These are phyloP conservation scores for Garcia nutans DNA, from an alignment of 345 rosid genomes.

Conservation along the genomic window DNA sequence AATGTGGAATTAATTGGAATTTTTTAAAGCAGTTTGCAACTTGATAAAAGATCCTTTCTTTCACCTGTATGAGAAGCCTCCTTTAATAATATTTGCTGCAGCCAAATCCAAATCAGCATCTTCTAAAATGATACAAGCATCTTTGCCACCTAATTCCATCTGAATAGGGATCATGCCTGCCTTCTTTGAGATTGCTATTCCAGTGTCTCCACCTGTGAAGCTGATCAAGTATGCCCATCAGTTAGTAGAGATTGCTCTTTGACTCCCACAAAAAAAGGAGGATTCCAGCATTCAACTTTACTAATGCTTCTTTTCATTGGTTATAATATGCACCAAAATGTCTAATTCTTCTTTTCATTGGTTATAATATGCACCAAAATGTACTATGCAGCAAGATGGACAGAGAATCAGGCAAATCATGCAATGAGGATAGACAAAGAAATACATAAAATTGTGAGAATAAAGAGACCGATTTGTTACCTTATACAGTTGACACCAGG, in stretches of 20 bases:
- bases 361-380: background rate
- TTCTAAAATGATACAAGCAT: constrained; percentile 89
- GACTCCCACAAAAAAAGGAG: background rate
- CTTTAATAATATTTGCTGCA: constrained; percentile 83
- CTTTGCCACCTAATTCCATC: constrained; percentile 98
- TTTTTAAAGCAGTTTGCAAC: background rate
- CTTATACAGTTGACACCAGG: constrained; percentile 94
- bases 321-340: background rate
- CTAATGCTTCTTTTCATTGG: background rate
- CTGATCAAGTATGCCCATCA: constrained; percentile 32
- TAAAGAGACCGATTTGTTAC: constrained; percentile 29
- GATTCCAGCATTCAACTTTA: background rate
- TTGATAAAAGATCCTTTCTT: background rate
- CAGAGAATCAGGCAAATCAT: background rate
- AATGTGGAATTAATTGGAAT: background rate
- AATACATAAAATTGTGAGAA: background rate
- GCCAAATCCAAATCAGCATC: constrained; percentile 95
- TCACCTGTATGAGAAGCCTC: constrained; percentile 96
- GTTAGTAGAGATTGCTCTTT: background rate
- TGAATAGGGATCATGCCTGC: constrained; percentile 98
- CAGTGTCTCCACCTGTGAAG: constrained; percentile 98
- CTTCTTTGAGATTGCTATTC: constrained; percentile 84
- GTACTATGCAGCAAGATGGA: background rate
- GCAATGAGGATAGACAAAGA: background rate
- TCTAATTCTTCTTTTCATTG: too few species aligned